These are phyloP conservation scores for Candida ulmi DNA, from an alignment of 805 yeast species.

Conservation along the genomic window DNA sequence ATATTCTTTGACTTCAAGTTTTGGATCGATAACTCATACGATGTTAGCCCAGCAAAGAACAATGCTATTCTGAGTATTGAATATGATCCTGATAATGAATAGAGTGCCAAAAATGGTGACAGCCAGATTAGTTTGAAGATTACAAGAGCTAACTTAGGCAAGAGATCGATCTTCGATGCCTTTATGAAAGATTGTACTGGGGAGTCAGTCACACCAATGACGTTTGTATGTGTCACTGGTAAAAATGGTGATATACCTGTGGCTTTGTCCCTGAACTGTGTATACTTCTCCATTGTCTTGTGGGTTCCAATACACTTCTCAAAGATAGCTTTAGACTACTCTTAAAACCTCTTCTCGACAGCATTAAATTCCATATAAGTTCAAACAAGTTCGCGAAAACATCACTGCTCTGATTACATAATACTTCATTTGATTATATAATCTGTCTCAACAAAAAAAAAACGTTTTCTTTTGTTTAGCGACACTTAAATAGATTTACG, in stretches of 20 bases:
- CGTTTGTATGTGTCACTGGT: constrained; percentile 40
- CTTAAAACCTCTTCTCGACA: no score
- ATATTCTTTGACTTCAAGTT: constrained; percentile 13
- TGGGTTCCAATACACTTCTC: no score
- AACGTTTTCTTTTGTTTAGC: neutral
- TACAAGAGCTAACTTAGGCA: constrained; percentile 17
- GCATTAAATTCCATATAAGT: no score
- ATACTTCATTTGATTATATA: no score
- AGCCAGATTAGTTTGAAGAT: constrained; percentile 12
- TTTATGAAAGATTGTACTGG: constrained; percentile 2
- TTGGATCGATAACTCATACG: constrained; percentile 16
- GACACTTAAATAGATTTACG: no score
- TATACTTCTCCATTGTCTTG: constrained; percentile 72
- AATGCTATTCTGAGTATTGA: constrained; percentile 14
- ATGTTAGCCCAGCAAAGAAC: constrained; percentile 9
- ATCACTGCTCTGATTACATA: no score
- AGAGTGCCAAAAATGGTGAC: constrained; percentile 23
- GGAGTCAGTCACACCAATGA: constrained; percentile 9
- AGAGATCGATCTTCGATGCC: constrained; percentile 1
- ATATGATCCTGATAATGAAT: neutral
- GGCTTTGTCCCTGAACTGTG: constrained; percentile 81
- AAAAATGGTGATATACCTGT: constrained; percentile 92
- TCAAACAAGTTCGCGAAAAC: no score
- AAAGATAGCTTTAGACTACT: no score
- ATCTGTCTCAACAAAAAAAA: neutral